phyloP scores from a whole-genome alignment of 148 eudicot genomes.

The Rhododendron vialii region DNA sequence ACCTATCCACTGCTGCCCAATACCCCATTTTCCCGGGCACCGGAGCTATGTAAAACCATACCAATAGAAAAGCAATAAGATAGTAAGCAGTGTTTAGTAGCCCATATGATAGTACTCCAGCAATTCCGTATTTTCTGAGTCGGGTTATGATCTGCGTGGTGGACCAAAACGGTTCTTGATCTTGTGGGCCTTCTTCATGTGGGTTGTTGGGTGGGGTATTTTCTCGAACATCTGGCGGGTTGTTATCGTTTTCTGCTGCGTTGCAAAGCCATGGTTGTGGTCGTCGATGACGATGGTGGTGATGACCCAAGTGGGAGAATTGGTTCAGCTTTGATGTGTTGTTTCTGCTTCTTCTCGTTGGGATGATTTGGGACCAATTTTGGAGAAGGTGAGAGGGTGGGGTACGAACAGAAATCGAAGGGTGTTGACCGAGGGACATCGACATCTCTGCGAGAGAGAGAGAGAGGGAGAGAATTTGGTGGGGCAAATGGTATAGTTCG shows the following conservation, averaged over 20 bases:
- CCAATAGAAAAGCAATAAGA: constrained; percentile 10
- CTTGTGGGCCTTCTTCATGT: neutral
- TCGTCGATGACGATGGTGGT: neutral
- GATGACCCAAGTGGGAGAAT: neutral
- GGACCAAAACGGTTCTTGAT: neutral
- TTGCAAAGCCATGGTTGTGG: neutral
- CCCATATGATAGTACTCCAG: constrained; percentile 20
- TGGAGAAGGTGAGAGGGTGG: neutral
- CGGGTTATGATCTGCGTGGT: constrained; percentile 9
- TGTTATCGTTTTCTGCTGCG: neutral
- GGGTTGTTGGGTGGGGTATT: neutral
- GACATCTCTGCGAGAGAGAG: neutral
- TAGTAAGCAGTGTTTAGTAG: constrained; percentile 21
- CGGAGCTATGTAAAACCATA: constrained; percentile 62
- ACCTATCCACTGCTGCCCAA: constrained; percentile 68
- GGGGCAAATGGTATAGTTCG: too few species aligned
- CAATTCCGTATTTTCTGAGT: constrained; percentile 17
- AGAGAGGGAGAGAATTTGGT: neutral
- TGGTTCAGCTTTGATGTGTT: neutral
- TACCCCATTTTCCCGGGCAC: constrained; percentile 87
- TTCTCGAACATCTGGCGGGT: neutral
- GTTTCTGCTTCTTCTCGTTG: neutral
- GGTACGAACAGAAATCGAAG: neutral
- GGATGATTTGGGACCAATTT: neutral
- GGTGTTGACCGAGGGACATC: neutral